phyloP scores from a whole-genome alignment of 805 yeast species.

The Myxozyma nipponensis region DNA sequence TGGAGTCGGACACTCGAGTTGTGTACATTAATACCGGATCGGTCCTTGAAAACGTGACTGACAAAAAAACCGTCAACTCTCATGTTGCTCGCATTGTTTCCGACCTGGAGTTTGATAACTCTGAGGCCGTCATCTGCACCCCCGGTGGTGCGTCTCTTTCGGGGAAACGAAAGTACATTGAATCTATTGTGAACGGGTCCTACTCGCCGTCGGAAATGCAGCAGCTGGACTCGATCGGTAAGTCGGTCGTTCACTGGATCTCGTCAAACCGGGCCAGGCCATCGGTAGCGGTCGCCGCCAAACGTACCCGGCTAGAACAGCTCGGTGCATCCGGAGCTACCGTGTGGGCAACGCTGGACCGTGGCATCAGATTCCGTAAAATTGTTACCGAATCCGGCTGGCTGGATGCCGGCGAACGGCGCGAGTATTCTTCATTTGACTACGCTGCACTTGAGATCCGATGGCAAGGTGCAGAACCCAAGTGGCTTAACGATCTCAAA shows the following conservation, averaged over 20 bases:
- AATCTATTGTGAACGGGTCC: constrained; percentile 21
- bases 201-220: constrained; percentile 15
- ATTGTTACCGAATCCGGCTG: constrained; percentile 14
- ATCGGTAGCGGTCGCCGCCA: constrained; percentile 9
- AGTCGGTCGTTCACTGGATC: constrained; percentile 21
- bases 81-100: constrained; percentile 15
- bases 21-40: constrained; percentile 13
- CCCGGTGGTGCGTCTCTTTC: constrained; percentile 20
- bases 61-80: constrained; percentile 1
- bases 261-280: constrained; percentile 15
- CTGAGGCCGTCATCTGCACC: constrained; percentile 26
- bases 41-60: constrained; percentile 1
- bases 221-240: constrained; percentile 24
- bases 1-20: constrained; percentile 19
- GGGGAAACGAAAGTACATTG: constrained; percentile 23
- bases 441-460: constrained; percentile 49
- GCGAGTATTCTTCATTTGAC: constrained; percentile 39
- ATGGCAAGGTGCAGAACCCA: constrained; percentile 43
- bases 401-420: constrained; percentile 14
- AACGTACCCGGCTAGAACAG: constrained; percentile 21
- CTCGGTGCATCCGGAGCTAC: constrained; percentile 19
- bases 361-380: constrained; percentile 7
- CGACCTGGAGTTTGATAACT: constrained; percentile 17
- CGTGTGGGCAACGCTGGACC: constrained; percentile 42
- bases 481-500: constrained; percentile 41